These are phyloP conservation scores for Quercus gilva DNA, from an alignment of 306 rosid genomes.

Conservation along the genomic window DNA sequence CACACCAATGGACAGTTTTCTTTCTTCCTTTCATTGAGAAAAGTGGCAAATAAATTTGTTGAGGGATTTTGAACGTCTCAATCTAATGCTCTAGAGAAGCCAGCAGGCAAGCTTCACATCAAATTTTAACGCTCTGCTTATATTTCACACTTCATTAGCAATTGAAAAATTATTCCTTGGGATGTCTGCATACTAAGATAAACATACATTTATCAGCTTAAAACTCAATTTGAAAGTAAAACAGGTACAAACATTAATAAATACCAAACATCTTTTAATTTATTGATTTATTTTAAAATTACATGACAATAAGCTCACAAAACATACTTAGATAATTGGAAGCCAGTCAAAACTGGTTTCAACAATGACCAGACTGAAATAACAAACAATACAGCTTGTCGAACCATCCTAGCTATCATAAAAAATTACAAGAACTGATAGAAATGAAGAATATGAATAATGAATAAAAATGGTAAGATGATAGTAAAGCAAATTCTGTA, in stretches of 20 bases:
- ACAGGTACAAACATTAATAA: neutral
- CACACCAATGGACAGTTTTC: too few species aligned
- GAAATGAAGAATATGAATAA: neutral
- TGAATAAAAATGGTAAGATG: neutral
- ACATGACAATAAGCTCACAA: neutral
- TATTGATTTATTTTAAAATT: neutral
- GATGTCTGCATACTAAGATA: neutral
- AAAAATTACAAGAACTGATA: neutral
- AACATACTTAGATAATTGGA: neutral
- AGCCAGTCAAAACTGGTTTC: constrained; percentile 21
- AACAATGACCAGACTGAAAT: neutral
- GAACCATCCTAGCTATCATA: neutral
- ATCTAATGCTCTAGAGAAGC: neutral
- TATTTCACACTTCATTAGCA: neutral
- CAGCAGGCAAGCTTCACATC: neutral
- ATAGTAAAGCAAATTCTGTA: neutral
- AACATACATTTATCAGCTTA: neutral
- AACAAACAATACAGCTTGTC: neutral
- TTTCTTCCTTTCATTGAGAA: neutral
- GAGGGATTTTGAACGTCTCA: neutral
- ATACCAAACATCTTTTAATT: neutral
- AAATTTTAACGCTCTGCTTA: neutral
- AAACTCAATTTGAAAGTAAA: neutral
- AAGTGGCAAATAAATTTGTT: neutral
- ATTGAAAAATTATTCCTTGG: neutral